Base-by-base conservation (phyloP, 2,329 filamentous ascomycete species). In the Pseudovirgaria hyperparasitica region DNA sequence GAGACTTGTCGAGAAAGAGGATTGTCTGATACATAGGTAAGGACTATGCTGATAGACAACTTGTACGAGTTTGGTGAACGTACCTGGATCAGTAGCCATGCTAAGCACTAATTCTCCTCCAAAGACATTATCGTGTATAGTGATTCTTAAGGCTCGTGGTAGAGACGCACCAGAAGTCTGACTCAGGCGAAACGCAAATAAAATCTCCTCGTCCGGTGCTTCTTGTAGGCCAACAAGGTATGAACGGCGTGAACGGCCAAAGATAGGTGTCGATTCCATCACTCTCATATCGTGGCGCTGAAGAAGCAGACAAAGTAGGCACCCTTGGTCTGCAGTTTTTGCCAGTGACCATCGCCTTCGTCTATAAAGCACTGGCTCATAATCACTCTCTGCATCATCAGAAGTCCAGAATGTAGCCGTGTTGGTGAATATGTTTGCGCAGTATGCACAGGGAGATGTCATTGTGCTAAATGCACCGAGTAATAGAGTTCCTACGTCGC, bases 291-390 rank as follows among this genome's bases (percentile, higher is more conserved):
- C 22, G n/a, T 20, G 22, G 17, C 15, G 14, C 11, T 14, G 20
- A 18, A 30, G 23, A 13, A 26, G 22, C 19, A 17, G 28, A 22
- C 23, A 30, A 21, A 26, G 28, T 19, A 22, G 23, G 13, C 28
- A 30, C 9, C 23, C 28, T 15, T n/a, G 13, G 16, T 14, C 10
- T 15, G 22, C 9, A 15, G 22, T 24, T 13, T 24, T 9, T 15
- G 9, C 12, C 6, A 24, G 22, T 5, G 22, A 24, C 13, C 22
- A 10, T 12, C 22, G 22, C 14, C 5, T 12, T 9, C 22, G 22
- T 9, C 5, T 24, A 15, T 13, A 13, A n/a, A n/a, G n/a, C n/a
- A n/a, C n/a, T n/a, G n/a, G n/a, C n/a, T n/a, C n/a, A n/a, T n/a
- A n/a, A n/a, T n/a, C n/a, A n/a, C n/a, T n/a, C n/a, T n/a, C n/a